Evolutionary conservation across 2,329 filamentous ascomycete genomes (phyloP), one percentile per base, ranked within the genome.

Genomic region (Ophiobolus disseminans): DNA sequence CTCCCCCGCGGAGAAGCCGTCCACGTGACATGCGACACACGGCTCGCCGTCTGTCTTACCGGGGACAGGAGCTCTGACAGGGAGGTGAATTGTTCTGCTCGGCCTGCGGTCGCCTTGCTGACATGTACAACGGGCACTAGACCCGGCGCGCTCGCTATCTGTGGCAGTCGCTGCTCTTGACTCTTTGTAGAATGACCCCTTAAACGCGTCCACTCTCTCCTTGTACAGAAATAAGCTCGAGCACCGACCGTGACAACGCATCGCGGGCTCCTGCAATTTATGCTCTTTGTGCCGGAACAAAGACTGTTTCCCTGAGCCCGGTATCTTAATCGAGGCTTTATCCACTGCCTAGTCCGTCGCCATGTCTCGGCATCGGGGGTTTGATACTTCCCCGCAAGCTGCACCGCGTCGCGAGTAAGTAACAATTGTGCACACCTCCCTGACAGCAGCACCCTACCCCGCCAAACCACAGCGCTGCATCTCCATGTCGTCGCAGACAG

Each of bases 311-410:
- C 49, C 23, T 26, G 41, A 42, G 39, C 48, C 48, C 36, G 48
- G 43, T 26, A 35, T 11, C 38, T 31, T 48, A 39, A 32, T 37
- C 49, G 40, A 41, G 40, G 32, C 45, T 42, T 39, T 45, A 39
- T 31, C 36, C 28, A 26, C 14, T 36, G 34, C 23, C 52, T 35
- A 48, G 51, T 56, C 47, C 46, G 42, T 43, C 45, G 47, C 23
- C 58, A 67, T 67, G 65, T 58, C 64, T 66, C 62, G 61, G 64
- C 62, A 62, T 41, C 56, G 60, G 43, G 44, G 45, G 32, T 55
- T 56, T 49, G 32, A 35, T 20, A 38, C 61, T 55, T 60, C 63
- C 60, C 62, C 65, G 57, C 64, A 65, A 55, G 56, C 59, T 45
- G 48, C 55, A 45, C 50, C 60, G 39, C 48, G 52, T 46, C 56